phyloP scores from a whole-genome alignment of 352 stramenopile genomes.

The Phytopythium litorale region DNA sequence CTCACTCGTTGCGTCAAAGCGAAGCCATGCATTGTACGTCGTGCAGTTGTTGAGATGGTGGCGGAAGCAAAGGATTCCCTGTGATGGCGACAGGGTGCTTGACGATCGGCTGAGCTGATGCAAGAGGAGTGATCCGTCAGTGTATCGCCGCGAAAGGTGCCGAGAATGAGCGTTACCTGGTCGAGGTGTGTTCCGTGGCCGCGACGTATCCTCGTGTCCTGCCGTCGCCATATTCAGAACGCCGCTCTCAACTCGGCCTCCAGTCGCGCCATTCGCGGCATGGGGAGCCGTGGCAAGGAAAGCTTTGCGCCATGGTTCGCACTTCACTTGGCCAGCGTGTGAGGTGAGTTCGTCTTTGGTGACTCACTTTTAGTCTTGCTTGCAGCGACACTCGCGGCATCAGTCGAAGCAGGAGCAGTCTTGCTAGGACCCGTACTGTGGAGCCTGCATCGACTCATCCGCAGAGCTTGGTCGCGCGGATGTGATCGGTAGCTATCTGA shows the following conservation, averaged over 20 bases:
- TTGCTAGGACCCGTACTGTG: neutral
- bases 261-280: neutral
- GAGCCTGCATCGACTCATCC: neutral
- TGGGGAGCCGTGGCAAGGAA: neutral
- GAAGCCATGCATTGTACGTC: too few species aligned
- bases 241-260: neutral
- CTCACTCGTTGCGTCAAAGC: too few species aligned
- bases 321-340: too few species aligned
- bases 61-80: too few species aligned
- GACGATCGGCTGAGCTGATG: too few species aligned
- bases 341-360: too few species aligned
- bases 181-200: neutral
- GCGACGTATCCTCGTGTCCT: too few species aligned
- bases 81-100: too few species aligned
- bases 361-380: neutral
- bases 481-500: neutral
- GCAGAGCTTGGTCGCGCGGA: neutral
- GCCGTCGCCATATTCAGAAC: too few species aligned
- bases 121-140: too few species aligned
- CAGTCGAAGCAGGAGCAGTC: neutral
- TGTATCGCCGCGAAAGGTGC: neutral
- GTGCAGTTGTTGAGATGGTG: too few species aligned
- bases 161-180: neutral
- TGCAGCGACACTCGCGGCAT: neutral
- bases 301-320: neutral